Evolutionary conservation across 1,284 basidiomycete genomes (phyloP).

Genomic region (Microbotryum scabiosae): DNA sequence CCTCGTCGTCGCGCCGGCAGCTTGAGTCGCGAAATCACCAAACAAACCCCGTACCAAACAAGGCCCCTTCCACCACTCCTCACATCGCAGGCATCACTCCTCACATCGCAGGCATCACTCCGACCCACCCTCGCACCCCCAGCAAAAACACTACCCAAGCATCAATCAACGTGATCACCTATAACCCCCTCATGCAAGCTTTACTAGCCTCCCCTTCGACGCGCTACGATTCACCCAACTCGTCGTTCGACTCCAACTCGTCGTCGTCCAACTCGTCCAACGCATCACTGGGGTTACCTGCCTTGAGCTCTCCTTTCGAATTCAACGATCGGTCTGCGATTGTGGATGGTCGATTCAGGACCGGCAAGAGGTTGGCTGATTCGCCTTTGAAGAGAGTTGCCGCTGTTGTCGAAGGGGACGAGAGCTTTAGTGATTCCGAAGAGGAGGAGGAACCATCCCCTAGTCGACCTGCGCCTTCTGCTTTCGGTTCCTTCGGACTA

Average conservation of each 20-base stretch:
- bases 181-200: conserved; percentile 1
- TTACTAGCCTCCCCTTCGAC: conserved; percentile 11
- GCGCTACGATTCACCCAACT: conserved; percentile 7
- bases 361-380: not conserved
- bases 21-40: too few species aligned
- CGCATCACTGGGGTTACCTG: conserved; percentile 20
- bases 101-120: too few species aligned
- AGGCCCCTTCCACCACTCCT: too few species aligned
- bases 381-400: not conserved
- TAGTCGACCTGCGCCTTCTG: too few species aligned
- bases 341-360: not conserved
- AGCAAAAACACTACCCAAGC: too few species aligned
- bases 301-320: not conserved
- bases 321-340: not conserved
- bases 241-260: conserved; percentile 3
- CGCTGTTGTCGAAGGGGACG: not conserved
- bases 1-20: too few species aligned
- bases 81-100: too few species aligned
- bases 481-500: too few species aligned
- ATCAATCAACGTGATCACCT: too few species aligned
- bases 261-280: conserved; percentile 8
- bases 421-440: not conserved
- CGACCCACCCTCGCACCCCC: too few species aligned
- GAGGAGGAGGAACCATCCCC: too few species aligned
- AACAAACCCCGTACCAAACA: too few species aligned